Conservation (phyloP, 75 land plant species). For the Isoetes taiwanensis region DNA sequence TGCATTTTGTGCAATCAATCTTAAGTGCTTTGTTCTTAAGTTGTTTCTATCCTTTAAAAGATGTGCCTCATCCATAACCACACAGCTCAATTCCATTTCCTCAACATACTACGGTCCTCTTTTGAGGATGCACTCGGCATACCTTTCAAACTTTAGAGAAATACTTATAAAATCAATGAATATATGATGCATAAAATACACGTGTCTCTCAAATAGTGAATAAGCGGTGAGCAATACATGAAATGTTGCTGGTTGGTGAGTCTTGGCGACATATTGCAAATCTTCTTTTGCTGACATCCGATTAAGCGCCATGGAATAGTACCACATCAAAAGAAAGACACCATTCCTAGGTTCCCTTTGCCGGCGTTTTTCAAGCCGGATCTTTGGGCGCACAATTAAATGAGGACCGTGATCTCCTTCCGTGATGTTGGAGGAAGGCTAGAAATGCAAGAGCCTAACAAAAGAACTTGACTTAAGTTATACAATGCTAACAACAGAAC, state of each 20-base stretch:
- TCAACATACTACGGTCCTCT: conserved; percentile 80
- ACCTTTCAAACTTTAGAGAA: no score
- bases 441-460: conserved; percentile 89
- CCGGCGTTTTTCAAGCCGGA: conserved; percentile 95
- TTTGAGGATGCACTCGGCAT: conserved; percentile 88
- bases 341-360: conserved; percentile 83
- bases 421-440: conserved; percentile 60
- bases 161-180: no score
- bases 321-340: conserved; percentile 76
- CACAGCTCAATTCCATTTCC: conserved; percentile 89
- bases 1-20: conserved; percentile 77
- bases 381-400: conserved; percentile 87
- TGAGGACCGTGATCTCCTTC: conserved; percentile 90
- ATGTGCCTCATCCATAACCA: conserved; percentile 98
- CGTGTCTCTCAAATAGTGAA: conserved; percentile 85
- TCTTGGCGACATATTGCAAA: conserved; percentile 42
- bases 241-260: conserved; percentile 70
- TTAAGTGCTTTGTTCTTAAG: conserved; percentile 70
- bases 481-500: no score
- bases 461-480: no score
- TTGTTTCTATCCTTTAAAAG: conserved; percentile 82
- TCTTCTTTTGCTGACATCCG: conserved; percentile 45
- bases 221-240: conserved; percentile 85
- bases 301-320: conserved; percentile 69
- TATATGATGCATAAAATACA: no score